Evolutionary conservation across 2,329 filamentous ascomycete genomes (phyloP).

Genomic region (Aspergillus pseudonomiae): DNA sequence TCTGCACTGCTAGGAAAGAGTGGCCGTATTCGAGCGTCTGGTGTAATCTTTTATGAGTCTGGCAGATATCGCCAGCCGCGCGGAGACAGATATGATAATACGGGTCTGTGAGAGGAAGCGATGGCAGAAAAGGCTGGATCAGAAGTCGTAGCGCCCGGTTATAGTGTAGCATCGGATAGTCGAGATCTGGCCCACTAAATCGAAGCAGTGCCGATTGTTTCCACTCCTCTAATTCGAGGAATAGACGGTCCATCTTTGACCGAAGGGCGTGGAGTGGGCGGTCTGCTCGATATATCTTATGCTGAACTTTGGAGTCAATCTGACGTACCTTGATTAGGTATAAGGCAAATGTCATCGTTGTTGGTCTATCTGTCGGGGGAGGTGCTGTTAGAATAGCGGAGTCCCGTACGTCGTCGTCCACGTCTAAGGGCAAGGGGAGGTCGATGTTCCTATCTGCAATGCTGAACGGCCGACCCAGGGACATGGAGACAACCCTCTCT

Average conservation of each 20-base stretch:
- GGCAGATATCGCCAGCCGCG: constrained; percentile 41
- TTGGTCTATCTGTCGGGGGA: constrained; percentile 33
- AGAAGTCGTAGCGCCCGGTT: constrained; percentile 54
- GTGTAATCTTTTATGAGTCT: constrained; percentile 41
- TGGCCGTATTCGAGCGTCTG: constrained; percentile 44
- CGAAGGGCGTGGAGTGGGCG: constrained; percentile 47
- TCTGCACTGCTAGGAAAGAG: constrained; percentile 43
- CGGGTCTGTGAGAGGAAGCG: constrained; percentile 50
- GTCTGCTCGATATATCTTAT: constrained; percentile 57
- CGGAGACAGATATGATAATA: constrained; percentile 49
- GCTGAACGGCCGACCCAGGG: constrained; percentile 54
- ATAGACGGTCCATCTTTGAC: constrained; percentile 52
- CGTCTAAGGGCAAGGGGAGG: constrained; percentile 50
- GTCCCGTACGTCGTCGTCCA: constrained; percentile 47
- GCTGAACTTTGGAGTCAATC: constrained; percentile 54
- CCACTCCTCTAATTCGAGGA: constrained; percentile 53
- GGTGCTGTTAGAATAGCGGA: constrained; percentile 35
- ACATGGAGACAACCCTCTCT: constrained; percentile 54
- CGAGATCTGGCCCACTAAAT: constrained; percentile 43
- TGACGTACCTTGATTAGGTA: constrained; percentile 51
- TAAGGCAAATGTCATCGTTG: constrained; percentile 47
- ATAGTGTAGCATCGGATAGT: constrained; percentile 55
- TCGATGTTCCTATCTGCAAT: constrained; percentile 57
- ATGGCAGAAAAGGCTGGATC: constrained; percentile 54
- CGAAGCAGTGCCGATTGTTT: constrained; percentile 41